Evolutionary conservation across 2,329 filamentous ascomycete species (phyloP).

Genomic region (Penicillium sp.): DNA sequence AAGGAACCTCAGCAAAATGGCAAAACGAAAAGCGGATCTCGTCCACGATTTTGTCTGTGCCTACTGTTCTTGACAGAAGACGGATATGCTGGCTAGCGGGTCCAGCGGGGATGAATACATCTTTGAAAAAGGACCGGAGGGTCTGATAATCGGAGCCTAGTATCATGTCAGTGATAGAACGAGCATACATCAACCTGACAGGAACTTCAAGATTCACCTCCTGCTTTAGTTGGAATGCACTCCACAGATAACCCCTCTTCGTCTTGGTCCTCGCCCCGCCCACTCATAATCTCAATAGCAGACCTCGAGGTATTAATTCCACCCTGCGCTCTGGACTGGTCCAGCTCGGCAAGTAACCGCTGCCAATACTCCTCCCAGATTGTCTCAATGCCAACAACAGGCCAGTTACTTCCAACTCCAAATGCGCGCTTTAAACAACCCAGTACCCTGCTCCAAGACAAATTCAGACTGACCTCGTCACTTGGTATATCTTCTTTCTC

Average conservation of each 20-base stretch:
- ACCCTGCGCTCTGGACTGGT: conserved; percentile 13
- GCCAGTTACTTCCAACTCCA: conserved; percentile 32
- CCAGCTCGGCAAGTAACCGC: conserved; percentile 22
- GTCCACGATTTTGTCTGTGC: conserved; percentile 58
- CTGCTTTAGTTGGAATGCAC: conserved; percentile 37
- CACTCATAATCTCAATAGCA: conserved; percentile 5
- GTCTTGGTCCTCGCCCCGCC: neutral
- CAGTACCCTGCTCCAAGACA: conserved; percentile 67
- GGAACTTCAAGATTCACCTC: conserved; percentile 28
- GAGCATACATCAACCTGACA: conserved; percentile 4
- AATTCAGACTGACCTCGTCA: conserved; percentile 50
- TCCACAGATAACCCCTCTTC: conserved; percentile 29
- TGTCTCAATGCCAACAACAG: conserved; percentile 36
- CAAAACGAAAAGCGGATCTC: conserved; percentile 57
- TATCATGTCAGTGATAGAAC: neutral
- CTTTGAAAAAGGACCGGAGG: conserved; percentile 51
- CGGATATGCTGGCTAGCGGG: conserved; percentile 50
- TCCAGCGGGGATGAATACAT: conserved; percentile 53
- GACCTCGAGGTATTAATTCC: conserved; percentile 12
- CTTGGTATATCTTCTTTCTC: neutral
- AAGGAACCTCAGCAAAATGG: conserved; percentile 55
- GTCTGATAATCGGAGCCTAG: conserved; percentile 22
- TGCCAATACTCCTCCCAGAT: conserved; percentile 41
- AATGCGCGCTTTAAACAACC: conserved; percentile 61
- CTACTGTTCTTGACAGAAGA: conserved; percentile 57